Evolutionary conservation across 2,329 filamentous ascomycete genomes (phyloP).

Genomic region (Microsporum ferrugineum): DNA sequence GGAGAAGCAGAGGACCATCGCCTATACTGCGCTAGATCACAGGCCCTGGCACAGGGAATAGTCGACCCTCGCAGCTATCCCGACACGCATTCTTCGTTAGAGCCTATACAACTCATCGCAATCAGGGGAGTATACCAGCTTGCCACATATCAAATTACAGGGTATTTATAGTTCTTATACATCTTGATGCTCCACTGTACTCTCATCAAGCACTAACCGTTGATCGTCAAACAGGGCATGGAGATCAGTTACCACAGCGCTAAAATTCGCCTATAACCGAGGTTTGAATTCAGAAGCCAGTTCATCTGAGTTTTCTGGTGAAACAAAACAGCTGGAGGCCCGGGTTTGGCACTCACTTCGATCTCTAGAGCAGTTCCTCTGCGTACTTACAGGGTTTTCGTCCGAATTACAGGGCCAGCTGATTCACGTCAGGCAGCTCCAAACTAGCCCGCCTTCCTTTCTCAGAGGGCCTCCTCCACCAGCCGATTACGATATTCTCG

Average conservation of each 20-base stretch:
- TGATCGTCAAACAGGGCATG: slow-evolving; percentile 22
- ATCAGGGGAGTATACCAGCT: slow-evolving; percentile 31
- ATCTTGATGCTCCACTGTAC: not conserved
- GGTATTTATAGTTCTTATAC: slow-evolving; percentile 20
- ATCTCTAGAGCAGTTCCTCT: slow-evolving; percentile 26
- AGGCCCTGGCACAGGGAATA: slow-evolving; percentile 20
- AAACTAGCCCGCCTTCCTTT: slow-evolving; percentile 19
- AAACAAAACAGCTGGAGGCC: slow-evolving; percentile 24
- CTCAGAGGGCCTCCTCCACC: not conserved
- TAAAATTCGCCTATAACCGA: slow-evolving; percentile 26
- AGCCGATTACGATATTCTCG: not conserved
- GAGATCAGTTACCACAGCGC: slow-evolving; percentile 25
- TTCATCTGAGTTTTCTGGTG: slow-evolving; percentile 16
- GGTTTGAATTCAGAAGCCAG: slow-evolving; percentile 30
- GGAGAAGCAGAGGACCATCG: slow-evolving; percentile 22
- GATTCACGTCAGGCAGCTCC: slow-evolving; percentile 24
- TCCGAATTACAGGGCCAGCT: slow-evolving; percentile 21
- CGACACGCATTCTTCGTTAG: slow-evolving; percentile 20
- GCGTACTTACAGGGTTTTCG: slow-evolving; percentile 29
- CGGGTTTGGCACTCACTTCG: slow-evolving; percentile 33
- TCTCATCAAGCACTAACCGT: not conserved
- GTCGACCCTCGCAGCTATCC: not conserved
- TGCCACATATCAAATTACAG: slow-evolving; percentile 29
- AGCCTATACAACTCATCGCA: slow-evolving; percentile 28
- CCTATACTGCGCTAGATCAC: slow-evolving; percentile 29